Evolutionary conservation across 208 protist species (phyloP), one percentile per base, ranked within the genome.

Genomic region (Borovskyia barvae): DNA sequence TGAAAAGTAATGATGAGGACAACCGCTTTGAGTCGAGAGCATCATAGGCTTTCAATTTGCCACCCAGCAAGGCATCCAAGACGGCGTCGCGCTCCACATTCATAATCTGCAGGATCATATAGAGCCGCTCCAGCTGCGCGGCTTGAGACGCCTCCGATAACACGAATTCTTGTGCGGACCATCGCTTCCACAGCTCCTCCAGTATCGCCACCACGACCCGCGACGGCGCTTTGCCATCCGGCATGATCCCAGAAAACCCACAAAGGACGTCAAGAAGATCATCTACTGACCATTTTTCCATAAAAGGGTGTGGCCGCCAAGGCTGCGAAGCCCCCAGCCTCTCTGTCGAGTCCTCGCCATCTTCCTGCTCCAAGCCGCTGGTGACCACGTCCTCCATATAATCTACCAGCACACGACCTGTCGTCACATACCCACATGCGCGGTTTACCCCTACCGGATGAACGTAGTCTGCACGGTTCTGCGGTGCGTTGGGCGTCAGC

Each of bases 381-480:
- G 50, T 48, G 3, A 89, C 52, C 15, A 90, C 30, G 22, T 57
- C 46, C 36, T 72, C 56, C 52, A 95, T 72, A 39, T 66, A 70
- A 22, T 90, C 85, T 42, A 85, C 68, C 40, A 95, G 54, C 28
- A 62, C 62, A 45, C 80, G 82, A 22, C 88, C 88, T 0, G 72
- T 82, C 7, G 70, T 43, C 53, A 65, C 66, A 72, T 90, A 74
- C 0, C 82, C 68, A 20, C 66, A 77, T 32, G 26, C 74, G 1
- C 32, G 51, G 50, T 95, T 95, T 22, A 80, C 43, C 17, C 88
- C 88, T 8, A 58, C 56, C 3, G 88, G 75, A 51, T 95, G 88
- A 26, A 58, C 67, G 69, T 95, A 95, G 74, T 95, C 85, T 4
- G 82, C 82, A 15, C 88, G 74, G 55, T 95, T 95, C 15, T 75